Conservation (phyloP, 2,329 filamentous ascomycete genomes). For the Aspergillus sergii region DNA sequence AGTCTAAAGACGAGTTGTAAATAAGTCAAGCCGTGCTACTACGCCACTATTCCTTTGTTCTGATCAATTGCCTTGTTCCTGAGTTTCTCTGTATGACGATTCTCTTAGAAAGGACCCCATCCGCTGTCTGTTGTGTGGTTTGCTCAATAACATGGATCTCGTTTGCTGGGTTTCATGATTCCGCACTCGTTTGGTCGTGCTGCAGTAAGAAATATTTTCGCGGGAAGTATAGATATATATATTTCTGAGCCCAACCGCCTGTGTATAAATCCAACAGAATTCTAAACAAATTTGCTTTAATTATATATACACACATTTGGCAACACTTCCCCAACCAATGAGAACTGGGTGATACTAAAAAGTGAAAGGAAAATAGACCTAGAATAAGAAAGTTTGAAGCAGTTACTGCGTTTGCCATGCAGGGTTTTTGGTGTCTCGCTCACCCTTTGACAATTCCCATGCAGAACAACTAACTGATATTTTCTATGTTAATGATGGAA, state of each 20-base stretch:
- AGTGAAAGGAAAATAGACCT: background rate
- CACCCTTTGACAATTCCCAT: background rate
- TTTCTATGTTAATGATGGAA: background rate
- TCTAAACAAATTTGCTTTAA: background rate
- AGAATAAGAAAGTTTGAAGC: background rate
- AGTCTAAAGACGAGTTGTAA: background rate
- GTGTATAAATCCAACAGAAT: background rate
- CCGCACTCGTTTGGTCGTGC: background rate
- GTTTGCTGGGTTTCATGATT: background rate
- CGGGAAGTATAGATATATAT: background rate
- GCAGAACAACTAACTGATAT: background rate
- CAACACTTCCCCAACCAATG: background rate
- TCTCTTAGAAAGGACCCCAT: background rate
- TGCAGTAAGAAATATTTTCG: background rate
- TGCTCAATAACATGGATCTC: background rate
- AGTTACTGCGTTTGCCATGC: background rate
- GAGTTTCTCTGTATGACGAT: too few relatives aligned
- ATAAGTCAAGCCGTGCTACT: background rate
- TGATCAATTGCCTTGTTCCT: background rate
- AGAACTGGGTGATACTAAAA: background rate
- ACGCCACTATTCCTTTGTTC: background rate
- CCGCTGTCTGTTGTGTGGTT: background rate
- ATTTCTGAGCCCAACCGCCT: background rate
- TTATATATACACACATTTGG: background rate
- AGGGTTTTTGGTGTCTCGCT: background rate